Percentiles rank a stretch among this genome's conserved stretches.
Conservation (phyloP, 768 basidiomycete genomes). For the Trichaptum fuscoviolaceum region DNA sequence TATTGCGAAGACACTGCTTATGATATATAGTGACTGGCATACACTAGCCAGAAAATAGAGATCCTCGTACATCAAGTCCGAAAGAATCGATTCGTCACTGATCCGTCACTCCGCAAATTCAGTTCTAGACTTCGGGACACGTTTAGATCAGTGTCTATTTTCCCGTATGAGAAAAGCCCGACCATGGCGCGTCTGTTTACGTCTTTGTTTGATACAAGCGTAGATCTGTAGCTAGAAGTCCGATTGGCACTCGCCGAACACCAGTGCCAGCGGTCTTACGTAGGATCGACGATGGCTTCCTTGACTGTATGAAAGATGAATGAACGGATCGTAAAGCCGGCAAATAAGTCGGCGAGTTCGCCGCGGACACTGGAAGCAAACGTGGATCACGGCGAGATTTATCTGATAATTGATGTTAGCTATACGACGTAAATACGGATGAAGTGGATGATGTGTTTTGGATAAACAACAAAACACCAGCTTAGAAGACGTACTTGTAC, state of each 20-base stretch:
- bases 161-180: not conserved
- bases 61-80: not conserved
- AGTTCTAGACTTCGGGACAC: not conserved
- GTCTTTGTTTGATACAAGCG: not conserved
- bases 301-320: not conserved
- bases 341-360: not conserved
- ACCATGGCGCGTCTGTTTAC: not conserved
- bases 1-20: too few relatives aligned
- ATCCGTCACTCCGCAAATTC: not conserved
- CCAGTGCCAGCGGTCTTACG: not conserved
- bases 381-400: not conserved
- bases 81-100: not conserved
- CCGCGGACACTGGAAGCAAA: not conserved
- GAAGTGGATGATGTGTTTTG: not conserved
- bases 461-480: not conserved
- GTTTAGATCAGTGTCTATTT: not conserved
- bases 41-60: too few relatives aligned
- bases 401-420: not conserved
- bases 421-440: not conserved
- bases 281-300: not conserved
- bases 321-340: not conserved
- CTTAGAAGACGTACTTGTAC: not conserved
- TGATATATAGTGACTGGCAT: too few relatives aligned
- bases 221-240: not conserved
- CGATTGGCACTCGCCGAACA: not conserved